Base-by-base conservation (phyloP, 176 grass and related monocot species). In the Coix lacrymajobi region DNA sequence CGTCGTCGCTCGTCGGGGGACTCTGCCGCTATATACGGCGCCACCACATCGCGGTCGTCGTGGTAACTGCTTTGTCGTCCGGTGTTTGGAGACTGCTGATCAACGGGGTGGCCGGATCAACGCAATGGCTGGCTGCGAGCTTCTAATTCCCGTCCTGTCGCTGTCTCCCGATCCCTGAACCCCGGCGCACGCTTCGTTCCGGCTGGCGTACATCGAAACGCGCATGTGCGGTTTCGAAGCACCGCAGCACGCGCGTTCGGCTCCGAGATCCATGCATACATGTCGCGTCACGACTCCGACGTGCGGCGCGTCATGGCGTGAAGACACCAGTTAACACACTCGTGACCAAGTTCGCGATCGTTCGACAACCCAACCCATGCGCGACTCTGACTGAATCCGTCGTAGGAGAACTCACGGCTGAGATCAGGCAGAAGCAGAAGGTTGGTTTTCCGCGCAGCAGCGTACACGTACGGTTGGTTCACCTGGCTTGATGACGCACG, bases 281-380 rank as follows among this genome's bases (percentile, higher is more conserved):
- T 17, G 44, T 67, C 45, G 79, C 79, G 79, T 77, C 77, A 71
- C 82, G 62, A 71, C 40, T 62, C 39, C 62, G 79, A 51, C 72
- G 85, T 61, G 52, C 64, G 81, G 86, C 73, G 75, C 75, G 44
- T 60, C 8, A 68, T 88, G 60, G 30, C 87, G 87, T 89, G 87
- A 89, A 85, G 86, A 19, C 80, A 83, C 54, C 33, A 7, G n/a
- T 30, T 30, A 30, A n/a, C 16, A 37, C 11, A 4, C 15, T 7
- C 77, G 69, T 46, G 38, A 44, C 9, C 22, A 8, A 11, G 13
- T 60, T 70, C 57, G 57, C 57, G 20, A n/a, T 1, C 52, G 8
- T 1, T 20, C 13, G 20, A 22, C 19, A 5, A 3, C 4, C 34
- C n/a, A n/a, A 44, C 14, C 7, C 62, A 58, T 2, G 73, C 64